phyloP scores from a whole-genome alignment of 2,329 filamentous ascomycete genomes.

The Teratosphaeria viscida region DNA sequence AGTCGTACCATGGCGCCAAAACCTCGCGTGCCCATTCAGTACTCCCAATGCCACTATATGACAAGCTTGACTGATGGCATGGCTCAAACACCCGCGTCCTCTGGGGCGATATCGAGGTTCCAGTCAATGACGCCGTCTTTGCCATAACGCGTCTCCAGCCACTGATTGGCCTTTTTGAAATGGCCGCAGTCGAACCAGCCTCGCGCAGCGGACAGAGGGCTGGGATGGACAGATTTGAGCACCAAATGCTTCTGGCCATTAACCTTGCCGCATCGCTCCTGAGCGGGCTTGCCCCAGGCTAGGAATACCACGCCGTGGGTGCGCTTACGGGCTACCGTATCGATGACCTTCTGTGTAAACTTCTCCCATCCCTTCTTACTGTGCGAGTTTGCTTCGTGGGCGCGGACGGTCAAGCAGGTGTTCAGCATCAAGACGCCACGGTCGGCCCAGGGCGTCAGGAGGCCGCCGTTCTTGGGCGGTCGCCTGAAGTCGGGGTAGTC shows the following conservation, averaged over 20 bases:
- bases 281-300: conserved; percentile 83
- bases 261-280: conserved; percentile 64
- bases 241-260: conserved; percentile 68
- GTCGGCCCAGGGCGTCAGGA: conserved; percentile 88
- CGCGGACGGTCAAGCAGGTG: conserved; percentile 85
- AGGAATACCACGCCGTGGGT: conserved; percentile 82
- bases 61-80: neutral
- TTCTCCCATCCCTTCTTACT: conserved; percentile 81
- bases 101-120: conserved; percentile 34
- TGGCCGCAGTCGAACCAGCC: conserved; percentile 67
- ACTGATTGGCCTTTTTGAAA: conserved; percentile 73
- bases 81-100: neutral
- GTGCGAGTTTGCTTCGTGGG: conserved; percentile 79
- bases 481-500: conserved; percentile 72
- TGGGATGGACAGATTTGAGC: conserved; percentile 80
- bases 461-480: conserved; percentile 67
- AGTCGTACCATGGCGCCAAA: neutral
- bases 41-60: neutral
- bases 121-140: conserved; percentile 75
- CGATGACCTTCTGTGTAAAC: conserved; percentile 86
- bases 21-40: neutral
- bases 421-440: conserved; percentile 88
- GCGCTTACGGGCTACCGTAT: conserved; percentile 68
- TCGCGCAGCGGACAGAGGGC: conserved; percentile 71
- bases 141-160: conserved; percentile 71